phyloP scores from a whole-genome alignment of 108 stramenopile species.

The Licmophora abbreviata region DNA sequence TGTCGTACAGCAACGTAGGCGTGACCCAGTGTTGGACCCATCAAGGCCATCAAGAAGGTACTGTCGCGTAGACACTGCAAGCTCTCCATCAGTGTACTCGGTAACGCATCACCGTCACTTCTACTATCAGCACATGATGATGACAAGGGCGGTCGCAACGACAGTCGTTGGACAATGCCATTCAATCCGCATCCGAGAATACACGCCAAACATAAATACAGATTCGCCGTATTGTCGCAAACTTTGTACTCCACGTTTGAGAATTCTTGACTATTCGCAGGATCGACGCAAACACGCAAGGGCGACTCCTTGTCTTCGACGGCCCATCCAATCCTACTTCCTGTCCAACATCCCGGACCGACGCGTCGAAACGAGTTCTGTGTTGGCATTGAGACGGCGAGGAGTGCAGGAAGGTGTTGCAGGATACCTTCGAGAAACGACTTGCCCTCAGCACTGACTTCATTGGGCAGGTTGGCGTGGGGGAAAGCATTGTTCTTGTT shows the following conservation, averaged over 20 bases:
- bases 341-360: slow-evolving; percentile 82
- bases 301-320: slow-evolving; percentile 72
- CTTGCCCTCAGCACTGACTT: slow-evolving; percentile 29
- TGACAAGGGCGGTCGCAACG: slow-evolving; percentile 33
- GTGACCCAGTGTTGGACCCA: slow-evolving; percentile 38
- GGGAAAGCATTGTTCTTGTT: slow-evolving; percentile 26
- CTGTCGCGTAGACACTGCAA: slow-evolving; percentile 41
- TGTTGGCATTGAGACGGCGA: slow-evolving; percentile 63
- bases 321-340: slow-evolving; percentile 52
- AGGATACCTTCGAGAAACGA: slow-evolving; percentile 76
- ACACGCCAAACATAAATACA: slow-evolving; percentile 59
- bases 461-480: slow-evolving; percentile 3
- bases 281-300: slow-evolving; percentile 50
- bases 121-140: not conserved
- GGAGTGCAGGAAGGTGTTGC: slow-evolving; percentile 46
- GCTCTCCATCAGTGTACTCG: slow-evolving; percentile 35
- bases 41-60: slow-evolving; percentile 20
- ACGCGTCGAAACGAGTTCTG: slow-evolving; percentile 64
- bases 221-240: slow-evolving; percentile 54
- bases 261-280: slow-evolving; percentile 14
- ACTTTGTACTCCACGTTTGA: slow-evolving; percentile 74
- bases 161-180: slow-evolving; percentile 30
- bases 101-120: slow-evolving; percentile 16
- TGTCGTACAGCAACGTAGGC: slow-evolving; percentile 50
- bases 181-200: slow-evolving; percentile 57